Evolutionary conservation across 2,329 filamentous ascomycete genomes (phyloP).

Genomic region (Leptographium galeiforme): DNA sequence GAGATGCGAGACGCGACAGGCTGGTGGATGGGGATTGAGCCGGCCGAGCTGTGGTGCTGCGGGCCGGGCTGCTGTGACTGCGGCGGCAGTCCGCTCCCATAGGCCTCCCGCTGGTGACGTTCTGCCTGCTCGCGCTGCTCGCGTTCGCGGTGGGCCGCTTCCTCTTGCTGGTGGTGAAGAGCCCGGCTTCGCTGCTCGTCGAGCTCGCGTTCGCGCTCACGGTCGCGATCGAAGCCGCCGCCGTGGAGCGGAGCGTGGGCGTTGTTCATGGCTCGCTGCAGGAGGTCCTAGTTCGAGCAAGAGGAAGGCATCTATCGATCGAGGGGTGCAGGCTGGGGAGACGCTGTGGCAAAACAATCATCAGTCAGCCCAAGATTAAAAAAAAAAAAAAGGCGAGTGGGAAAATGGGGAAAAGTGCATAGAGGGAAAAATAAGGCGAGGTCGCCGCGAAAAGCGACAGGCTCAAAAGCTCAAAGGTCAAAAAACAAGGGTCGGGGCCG

Average conservation of each 20-base stretch:
- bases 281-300: neutral
- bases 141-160: constrained; percentile 31
- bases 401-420: neutral
- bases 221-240: constrained; percentile 33
- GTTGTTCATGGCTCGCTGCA: constrained; percentile 27
- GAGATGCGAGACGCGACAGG: constrained; percentile 73
- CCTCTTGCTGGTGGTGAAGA: constrained; percentile 29
- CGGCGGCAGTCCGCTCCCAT: constrained; percentile 15
- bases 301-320: constrained; percentile 7
- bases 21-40: constrained; percentile 84
- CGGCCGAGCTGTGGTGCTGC: constrained; percentile 75
- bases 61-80: constrained; percentile 36
- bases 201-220: constrained; percentile 31
- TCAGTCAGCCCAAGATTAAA: neutral
- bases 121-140: constrained; percentile 52
- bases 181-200: constrained; percentile 32
- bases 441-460: neutral
- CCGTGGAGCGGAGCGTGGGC: constrained; percentile 25
- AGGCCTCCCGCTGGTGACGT: constrained; percentile 47
- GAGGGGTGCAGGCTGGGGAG: neutral
- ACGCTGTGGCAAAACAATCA: neutral
- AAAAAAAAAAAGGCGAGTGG: neutral
- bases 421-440: neutral
- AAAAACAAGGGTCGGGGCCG: neutral
- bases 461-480: neutral